phyloP scores from a whole-genome alignment of 768 basidiomycete species.

The Rhodotorula sphaerocarpa region DNA sequence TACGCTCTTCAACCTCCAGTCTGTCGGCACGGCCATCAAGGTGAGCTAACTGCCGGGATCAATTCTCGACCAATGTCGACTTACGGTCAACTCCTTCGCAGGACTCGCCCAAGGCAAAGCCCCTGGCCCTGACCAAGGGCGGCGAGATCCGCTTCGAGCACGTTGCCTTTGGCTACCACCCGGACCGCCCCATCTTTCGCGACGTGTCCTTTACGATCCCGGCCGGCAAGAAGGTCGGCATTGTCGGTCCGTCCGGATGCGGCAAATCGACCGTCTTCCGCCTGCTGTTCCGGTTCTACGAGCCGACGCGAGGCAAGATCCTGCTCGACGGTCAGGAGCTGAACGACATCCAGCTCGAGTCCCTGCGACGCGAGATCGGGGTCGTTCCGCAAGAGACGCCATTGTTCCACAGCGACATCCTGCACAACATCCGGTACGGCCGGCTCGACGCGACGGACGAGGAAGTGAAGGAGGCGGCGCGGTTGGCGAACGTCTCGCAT shows the following conservation, averaged over 20 bases:
- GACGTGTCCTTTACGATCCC: constrained; percentile 82
- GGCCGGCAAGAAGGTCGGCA: constrained; percentile 90
- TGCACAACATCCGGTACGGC: constrained; percentile 94
- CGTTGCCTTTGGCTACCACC: constrained; percentile 82
- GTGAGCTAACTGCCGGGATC: neutral
- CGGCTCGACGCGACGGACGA: constrained; percentile 76
- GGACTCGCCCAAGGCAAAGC: constrained; percentile 62
- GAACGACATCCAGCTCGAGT: constrained; percentile 59
- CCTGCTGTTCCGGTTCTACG: constrained; percentile 88
- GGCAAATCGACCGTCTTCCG: constrained; percentile 96
- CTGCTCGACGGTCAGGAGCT: constrained; percentile 77
- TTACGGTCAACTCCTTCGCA: constrained; percentile 40
- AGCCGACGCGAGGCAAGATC: constrained; percentile 71
- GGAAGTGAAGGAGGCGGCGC: constrained; percentile 73
- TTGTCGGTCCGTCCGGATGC: constrained; percentile 93
- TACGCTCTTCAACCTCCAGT: constrained; percentile 68
- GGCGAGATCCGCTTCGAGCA: constrained; percentile 89
- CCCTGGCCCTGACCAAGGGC: constrained; percentile 58
- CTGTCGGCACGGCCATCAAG: constrained; percentile 59
- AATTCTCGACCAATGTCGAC: neutral
- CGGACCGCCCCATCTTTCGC: constrained; percentile 82
- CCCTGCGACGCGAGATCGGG: constrained; percentile 67
- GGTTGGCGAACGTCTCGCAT: constrained; percentile 76
- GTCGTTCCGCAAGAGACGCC: constrained; percentile 98
- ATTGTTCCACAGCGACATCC: constrained; percentile 85